phyloP scores from a whole-genome alignment of 371 early-diverging fungal species.

The Mortierella sp. region DNA sequence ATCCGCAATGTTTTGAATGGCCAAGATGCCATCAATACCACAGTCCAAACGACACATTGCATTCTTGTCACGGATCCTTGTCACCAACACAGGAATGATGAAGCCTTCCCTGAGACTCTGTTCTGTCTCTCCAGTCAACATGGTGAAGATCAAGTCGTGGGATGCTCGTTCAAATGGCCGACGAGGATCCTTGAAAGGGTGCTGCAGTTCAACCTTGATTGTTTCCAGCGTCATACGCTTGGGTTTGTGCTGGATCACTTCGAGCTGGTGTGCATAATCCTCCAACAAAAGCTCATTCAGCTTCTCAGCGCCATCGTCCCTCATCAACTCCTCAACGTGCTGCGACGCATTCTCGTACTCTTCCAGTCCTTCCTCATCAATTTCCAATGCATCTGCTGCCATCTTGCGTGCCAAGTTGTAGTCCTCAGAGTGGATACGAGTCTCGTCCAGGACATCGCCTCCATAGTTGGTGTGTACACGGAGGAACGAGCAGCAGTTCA shows the following conservation, averaged over 20 bases:
- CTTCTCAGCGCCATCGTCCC: conserved; percentile 74
- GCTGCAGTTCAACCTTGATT: conserved; percentile 89
- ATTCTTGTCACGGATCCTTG: conserved; percentile 74
- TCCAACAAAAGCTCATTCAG: conserved; percentile 89
- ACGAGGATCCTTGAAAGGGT: conserved; percentile 86
- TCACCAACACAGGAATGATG: conserved; percentile 73
- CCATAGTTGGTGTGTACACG: conserved; percentile 74
- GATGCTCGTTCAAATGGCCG: conserved; percentile 69
- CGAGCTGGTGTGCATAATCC: conserved; percentile 90
- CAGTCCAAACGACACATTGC: conserved; percentile 80
- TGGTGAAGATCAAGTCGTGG: conserved; percentile 77
- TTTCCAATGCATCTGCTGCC: conserved; percentile 96
- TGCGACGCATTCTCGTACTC: conserved; percentile 71
- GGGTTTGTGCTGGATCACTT: conserved; percentile 73
- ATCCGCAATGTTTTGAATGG: conserved; percentile 72
- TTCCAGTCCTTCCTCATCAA: conserved; percentile 86
- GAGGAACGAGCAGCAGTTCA: conserved; percentile 94
- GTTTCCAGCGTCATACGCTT: conserved; percentile 84
- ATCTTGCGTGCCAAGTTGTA: conserved; percentile 96
- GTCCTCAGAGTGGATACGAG: conserved; percentile 95
- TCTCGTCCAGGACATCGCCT: conserved; percentile 89
- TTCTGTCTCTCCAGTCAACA: conserved; percentile 90
- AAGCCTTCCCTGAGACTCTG: conserved; percentile 72
- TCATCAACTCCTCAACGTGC: conserved; percentile 86
- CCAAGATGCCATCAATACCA: conserved; percentile 88